Base-by-base conservation (phyloP, 2,329 filamentous ascomycete genomes). In the Fusarium caatingaense region DNA sequence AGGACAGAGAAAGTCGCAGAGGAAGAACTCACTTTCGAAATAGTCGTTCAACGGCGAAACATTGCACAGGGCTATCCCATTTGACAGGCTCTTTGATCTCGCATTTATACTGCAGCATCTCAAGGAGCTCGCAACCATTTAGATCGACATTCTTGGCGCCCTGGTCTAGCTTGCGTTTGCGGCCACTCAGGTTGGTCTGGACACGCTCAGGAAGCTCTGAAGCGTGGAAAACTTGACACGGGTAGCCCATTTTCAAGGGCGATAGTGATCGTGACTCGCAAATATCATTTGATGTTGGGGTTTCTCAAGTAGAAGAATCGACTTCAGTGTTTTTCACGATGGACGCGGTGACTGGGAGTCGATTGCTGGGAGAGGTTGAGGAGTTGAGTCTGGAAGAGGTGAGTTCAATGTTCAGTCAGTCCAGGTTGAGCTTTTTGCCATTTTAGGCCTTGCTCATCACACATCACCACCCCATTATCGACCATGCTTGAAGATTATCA, bases 21-120 rank as follows among this genome's bases (percentile, higher is more conserved):
- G 21, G 37, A 7, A 41, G 21, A 21, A 76, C 87, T 79, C 75
- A 90, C 89, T 83, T 84, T 64, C 89, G 83, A 76, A 90, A 91
- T 75, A 88, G 81, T 61, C 88, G 83, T 75, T 86, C 83, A 42
- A 91, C 82, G 12, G 87, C 85, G 79, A 82, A 86, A 76, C 89
- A 91, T 61, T 79, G 78, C 46, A 89, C 85, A 0, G 81, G 77
- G 58, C 85, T 85, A 61, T 86, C 77, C 53, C 73, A 76, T 37
- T 77, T 74, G 48, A 82, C 78, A 16, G 87, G 85, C 40, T 82
- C 75, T 69, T 85, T 80, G 45, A 90, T 84, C 66, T 83, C 78
- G 76, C 89, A 91, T 44, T 86, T 83, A 78, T 89, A 90, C 80
- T 91, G 88, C 76, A 88, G 73, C 82, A 91, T 84, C 73, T 83